Conservation (phyloP, 2,329 filamentous ascomycete species). For the Nemania sp. region DNA sequence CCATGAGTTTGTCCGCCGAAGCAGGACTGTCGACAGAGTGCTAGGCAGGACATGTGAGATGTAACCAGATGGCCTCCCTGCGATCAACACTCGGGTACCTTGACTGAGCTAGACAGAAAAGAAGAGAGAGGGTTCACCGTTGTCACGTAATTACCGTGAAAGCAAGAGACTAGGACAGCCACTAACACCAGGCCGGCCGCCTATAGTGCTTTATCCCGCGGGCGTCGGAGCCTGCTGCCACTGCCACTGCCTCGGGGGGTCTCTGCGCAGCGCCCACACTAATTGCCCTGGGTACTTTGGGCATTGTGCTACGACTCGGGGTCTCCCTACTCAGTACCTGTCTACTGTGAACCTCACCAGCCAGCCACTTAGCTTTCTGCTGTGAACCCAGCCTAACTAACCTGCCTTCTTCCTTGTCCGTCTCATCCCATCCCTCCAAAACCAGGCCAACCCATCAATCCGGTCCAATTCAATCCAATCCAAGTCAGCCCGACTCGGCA, state of each 20-base stretch:
- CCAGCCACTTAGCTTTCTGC: slow-evolving; percentile 21
- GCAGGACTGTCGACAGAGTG: slow-evolving; percentile 2
- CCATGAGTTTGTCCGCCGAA: slow-evolving; percentile 7
- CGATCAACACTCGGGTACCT: slow-evolving; percentile 7
- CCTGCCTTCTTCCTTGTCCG: not conserved
- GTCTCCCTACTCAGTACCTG: no score
- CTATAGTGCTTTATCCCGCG: slow-evolving; percentile 14
- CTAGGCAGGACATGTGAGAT: not conserved
- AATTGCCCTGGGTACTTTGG: no score
- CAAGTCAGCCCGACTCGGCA: slow-evolving; percentile 1
- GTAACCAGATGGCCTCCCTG: slow-evolving; percentile 1
- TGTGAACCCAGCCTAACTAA: not conserved
- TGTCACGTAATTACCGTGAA: slow-evolving; percentile 4
- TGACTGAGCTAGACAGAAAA: not conserved
- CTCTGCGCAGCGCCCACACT: no score
- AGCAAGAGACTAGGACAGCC: slow-evolving; percentile 16
- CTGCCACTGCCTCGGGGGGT: not conserved
- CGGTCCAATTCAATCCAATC: slow-evolving; percentile 2
- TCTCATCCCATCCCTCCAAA: slow-evolving; percentile 12
- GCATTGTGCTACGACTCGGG: no score
- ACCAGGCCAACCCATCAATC: slow-evolving; percentile 7
- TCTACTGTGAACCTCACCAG: not conserved
- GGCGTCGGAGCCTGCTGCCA: not conserved
- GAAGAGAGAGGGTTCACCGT: not conserved
- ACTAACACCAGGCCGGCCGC: slow-evolving; percentile 13